Percentiles rank a stretch among this genome's conserved stretches.
These are phyloP conservation scores for Scutellaria galericulata DNA, from an alignment of 257 asterid genomes.

Conservation along the genomic window DNA sequence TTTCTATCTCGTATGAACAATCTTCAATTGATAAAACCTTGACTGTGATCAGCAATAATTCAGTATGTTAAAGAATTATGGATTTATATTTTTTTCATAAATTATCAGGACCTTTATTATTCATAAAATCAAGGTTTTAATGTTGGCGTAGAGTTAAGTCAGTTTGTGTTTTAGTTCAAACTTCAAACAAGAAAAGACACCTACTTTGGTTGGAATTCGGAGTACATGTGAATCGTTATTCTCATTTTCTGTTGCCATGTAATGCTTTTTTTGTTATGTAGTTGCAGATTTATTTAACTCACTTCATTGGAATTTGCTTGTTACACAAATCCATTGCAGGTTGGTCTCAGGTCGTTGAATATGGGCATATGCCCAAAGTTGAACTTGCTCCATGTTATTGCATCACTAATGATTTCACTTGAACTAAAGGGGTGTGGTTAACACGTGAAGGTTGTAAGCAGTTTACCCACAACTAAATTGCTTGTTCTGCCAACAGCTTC, in stretches of 20 bases:
- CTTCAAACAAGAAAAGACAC: not conserved
- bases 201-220: too few relatives aligned
- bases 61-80: not conserved
- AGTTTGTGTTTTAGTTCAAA: not conserved
- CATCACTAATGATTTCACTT: constrained; percentile 74
- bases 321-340: constrained; percentile 52
- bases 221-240: not conserved
- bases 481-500: constrained; percentile 31
- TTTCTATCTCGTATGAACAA: not conserved
- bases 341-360: constrained; percentile 87
- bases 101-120: too few relatives aligned
- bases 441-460: constrained; percentile 52
- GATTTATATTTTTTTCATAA: too few relatives aligned
- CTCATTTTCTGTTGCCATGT: constrained; percentile 3
- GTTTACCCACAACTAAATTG: too few relatives aligned
- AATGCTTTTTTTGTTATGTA: not conserved
- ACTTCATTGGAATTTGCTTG: not conserved
- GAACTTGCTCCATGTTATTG: constrained; percentile 71
- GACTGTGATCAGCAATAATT: not conserved
- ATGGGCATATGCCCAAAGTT: constrained; percentile 97
- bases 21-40: constrained; percentile 23
- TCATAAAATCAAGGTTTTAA: too few relatives aligned
- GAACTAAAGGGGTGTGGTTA: constrained; percentile 96
- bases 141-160: too few relatives aligned
- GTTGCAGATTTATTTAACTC: not conserved